A percentile compares a stretch with the other conserved stretches of the same genome.
Conservation (phyloP, 441 rosid genomes). For the Lagerstroemia fauriei region DNA sequence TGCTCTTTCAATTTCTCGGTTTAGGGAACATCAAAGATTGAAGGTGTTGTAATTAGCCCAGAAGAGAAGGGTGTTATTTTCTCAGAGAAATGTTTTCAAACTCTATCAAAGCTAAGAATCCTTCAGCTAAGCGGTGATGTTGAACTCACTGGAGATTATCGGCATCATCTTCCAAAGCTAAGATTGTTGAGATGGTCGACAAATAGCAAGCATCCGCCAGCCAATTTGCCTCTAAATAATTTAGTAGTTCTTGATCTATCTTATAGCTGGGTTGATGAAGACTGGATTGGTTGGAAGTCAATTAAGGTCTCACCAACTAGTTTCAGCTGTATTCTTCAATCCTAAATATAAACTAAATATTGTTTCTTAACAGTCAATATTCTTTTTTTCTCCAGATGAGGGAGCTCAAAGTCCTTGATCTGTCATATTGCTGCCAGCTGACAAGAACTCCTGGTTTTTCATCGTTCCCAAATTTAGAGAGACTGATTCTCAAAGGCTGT, state of each 20-base stretch:
- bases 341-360: background rate
- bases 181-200: background rate
- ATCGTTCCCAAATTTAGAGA: background rate
- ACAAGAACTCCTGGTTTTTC: background rate
- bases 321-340: background rate
- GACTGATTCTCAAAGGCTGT: background rate
- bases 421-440: background rate
- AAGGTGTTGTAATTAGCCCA: background rate
- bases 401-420: constrained; percentile 9
- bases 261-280: background rate
- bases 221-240: background rate
- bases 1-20: background rate
- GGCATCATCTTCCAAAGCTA: background rate
- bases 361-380: background rate
- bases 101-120: background rate
- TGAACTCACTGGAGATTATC: background rate
- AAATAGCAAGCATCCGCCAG: background rate
- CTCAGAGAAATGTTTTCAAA: background rate
- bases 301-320: background rate
- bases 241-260: background rate
- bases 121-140: background rate
- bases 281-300: background rate
- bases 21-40: background rate
- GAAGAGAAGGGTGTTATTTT: background rate
- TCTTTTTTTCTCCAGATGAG: background rate